Percentiles rank a stretch among this genome's conserved stretches.
Conservation (phyloP, 768 basidiomycete genomes). For the Boletus patriciae region DNA sequence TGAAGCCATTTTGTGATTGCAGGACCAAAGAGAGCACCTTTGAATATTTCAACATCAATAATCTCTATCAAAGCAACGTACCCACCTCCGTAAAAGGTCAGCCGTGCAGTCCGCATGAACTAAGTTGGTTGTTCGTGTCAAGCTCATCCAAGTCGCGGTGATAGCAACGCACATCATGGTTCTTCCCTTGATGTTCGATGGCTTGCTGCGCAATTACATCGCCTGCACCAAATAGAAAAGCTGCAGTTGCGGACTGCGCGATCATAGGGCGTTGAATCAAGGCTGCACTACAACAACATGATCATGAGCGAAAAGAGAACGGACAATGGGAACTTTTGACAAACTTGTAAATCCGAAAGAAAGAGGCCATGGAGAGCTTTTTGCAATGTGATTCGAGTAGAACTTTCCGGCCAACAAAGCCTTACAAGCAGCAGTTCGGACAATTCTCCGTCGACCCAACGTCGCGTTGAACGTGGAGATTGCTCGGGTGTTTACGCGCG, state of each 20-base stretch:
- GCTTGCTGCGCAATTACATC: constrained; percentile 86
- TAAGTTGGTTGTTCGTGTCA: constrained; percentile 24
- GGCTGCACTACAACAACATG: constrained; percentile 43
- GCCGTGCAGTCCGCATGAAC: constrained; percentile 60
- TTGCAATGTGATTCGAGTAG: background rate
- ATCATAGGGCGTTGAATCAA: constrained; percentile 63
- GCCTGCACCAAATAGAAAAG: constrained; percentile 67
- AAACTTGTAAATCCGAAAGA: constrained; percentile 46
- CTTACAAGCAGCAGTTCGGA: background rate
- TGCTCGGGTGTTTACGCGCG: too few relatives aligned
- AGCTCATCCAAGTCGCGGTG: background rate
- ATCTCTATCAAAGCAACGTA: background rate
- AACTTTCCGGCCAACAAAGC: background rate
- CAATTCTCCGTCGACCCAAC: background rate
- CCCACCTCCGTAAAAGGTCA: constrained; percentile 72
- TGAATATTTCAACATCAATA: background rate
- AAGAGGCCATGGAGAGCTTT: constrained; percentile 39
- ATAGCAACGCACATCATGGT: constrained; percentile 67
- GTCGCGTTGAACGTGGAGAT: too few relatives aligned
- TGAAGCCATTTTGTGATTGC: constrained; percentile 81
- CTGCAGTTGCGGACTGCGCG: constrained; percentile 63
- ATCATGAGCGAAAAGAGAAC: constrained; percentile 6
- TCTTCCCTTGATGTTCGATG: constrained; percentile 65
- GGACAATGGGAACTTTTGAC: constrained; percentile 8
- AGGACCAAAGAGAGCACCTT: constrained; percentile 77